Evolutionary conservation across 192 early-diverging fungal genomes (phyloP).

Genomic region (Coemansia sp.): DNA sequence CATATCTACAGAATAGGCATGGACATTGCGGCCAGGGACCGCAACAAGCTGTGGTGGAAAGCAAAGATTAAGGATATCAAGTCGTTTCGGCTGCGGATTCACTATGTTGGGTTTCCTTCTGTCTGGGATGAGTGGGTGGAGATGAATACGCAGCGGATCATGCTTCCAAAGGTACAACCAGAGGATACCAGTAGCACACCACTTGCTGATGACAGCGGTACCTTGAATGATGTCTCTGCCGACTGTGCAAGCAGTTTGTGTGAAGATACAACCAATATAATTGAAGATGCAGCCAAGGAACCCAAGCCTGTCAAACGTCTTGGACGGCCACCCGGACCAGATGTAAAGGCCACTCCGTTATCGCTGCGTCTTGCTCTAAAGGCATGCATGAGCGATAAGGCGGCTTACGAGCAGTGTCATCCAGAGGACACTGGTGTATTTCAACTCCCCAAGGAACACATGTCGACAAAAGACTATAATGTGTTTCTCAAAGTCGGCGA

Average conservation of each 20-base stretch:
- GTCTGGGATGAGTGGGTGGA: slow-evolving; percentile 69
- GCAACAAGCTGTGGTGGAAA: slow-evolving; percentile 61
- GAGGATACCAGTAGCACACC: background rate
- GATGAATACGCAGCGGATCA: slow-evolving; percentile 64
- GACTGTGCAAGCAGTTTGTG: background rate
- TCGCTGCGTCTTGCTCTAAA: slow-evolving; percentile 38
- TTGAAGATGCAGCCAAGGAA: background rate
- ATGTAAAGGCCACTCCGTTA: slow-evolving; percentile 25
- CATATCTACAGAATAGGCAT: slow-evolving; percentile 37
- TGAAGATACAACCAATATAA: background rate
- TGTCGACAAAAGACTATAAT: slow-evolving; percentile 48
- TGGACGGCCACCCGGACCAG: slow-evolving; percentile 32
- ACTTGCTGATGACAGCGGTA: background rate
- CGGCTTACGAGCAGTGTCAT: slow-evolving; percentile 14
- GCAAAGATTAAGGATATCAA: slow-evolving; percentile 61
- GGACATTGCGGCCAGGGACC: slow-evolving; percentile 60
- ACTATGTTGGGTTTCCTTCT: slow-evolving; percentile 58
- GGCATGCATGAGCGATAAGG: slow-evolving; percentile 18
- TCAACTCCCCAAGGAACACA: slow-evolving; percentile 47
- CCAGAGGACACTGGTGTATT: slow-evolving; percentile 28
- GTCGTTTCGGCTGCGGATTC: slow-evolving; percentile 61
- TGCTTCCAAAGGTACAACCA: slow-evolving; percentile 14
- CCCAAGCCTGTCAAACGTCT: slow-evolving; percentile 17
- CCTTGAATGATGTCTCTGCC: background rate
- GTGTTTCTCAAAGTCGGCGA: slow-evolving; percentile 44